Conservation (phyloP, 2,329 filamentous ascomycete species). For the Apiospora koreana region DNA sequence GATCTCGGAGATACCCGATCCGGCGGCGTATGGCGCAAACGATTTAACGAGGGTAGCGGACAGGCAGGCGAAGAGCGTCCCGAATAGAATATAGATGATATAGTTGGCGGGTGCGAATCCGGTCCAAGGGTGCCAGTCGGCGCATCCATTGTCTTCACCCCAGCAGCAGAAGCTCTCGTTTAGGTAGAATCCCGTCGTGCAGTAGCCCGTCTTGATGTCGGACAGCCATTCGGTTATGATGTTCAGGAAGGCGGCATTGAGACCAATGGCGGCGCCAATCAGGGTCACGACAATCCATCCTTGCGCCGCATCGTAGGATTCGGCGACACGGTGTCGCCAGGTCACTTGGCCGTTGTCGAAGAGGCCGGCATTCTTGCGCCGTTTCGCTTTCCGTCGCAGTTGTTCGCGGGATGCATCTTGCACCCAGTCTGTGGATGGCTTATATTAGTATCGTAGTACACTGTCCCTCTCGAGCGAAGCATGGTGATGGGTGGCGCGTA, state of each 20-base stretch:
- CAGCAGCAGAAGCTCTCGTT: slow-evolving; percentile 98
- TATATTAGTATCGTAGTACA: not conserved
- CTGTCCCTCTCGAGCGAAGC: not conserved
- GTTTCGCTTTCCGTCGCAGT: slow-evolving; percentile 73
- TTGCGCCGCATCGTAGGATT: slow-evolving; percentile 93
- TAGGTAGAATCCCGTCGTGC: slow-evolving; percentile 91
- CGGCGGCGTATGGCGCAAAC: slow-evolving; percentile 94
- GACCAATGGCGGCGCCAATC: slow-evolving; percentile 86
- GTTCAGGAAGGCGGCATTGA: slow-evolving; percentile 91
- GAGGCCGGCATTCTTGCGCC: slow-evolving; percentile 70
- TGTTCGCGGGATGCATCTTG: slow-evolving; percentile 95
- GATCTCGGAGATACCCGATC: slow-evolving; percentile 97
- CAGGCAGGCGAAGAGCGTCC: slow-evolving; percentile 76
- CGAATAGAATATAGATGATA: slow-evolving; percentile 82
- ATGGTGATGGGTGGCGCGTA: slow-evolving; percentile 35
- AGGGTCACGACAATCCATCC: slow-evolving; percentile 97
- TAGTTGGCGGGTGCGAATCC: slow-evolving; percentile 79
- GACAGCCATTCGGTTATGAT: slow-evolving; percentile 97
- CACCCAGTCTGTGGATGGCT: slow-evolving; percentile 75
- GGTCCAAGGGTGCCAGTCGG: slow-evolving; percentile 89
- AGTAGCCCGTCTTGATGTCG: slow-evolving; percentile 95
- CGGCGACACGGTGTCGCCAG: slow-evolving; percentile 79
- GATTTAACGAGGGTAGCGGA: slow-evolving; percentile 84
- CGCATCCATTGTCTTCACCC: slow-evolving; percentile 88
- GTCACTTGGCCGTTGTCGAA: slow-evolving; percentile 65